phyloP scores from a whole-genome alignment of 192 early-diverging fungal species.

The Coemansia pectinata region DNA sequence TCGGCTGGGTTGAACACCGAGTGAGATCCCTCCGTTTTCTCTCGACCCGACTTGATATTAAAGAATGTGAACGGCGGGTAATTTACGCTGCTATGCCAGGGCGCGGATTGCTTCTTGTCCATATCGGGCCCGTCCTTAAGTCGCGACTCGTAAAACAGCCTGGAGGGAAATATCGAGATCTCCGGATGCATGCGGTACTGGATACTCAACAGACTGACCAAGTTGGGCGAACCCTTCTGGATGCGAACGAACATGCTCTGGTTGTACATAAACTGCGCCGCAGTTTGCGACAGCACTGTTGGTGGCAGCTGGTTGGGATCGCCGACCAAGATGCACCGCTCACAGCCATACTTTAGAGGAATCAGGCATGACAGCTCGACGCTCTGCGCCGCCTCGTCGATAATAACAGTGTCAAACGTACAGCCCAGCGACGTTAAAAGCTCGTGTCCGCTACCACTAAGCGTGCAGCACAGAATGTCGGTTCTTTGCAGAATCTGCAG shows the following conservation, averaged over 20 bases:
- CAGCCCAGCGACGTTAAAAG: constrained; percentile 64
- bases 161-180: constrained; percentile 80
- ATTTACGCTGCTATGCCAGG: constrained; percentile 65
- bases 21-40: constrained; percentile 62
- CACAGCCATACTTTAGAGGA: constrained; percentile 79
- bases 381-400: constrained; percentile 96
- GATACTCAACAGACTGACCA: constrained; percentile 81
- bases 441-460: constrained; percentile 87
- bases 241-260: constrained; percentile 88
- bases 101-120: constrained; percentile 59
- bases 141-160: constrained; percentile 74
- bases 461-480: constrained; percentile 83
- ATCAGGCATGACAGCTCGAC: constrained; percentile 87
- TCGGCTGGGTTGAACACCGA: constrained; percentile 84
- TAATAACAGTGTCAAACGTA: constrained; percentile 83
- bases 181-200: constrained; percentile 98
- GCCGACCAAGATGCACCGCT: constrained; percentile 86
- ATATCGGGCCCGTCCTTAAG: constrained; percentile 78
- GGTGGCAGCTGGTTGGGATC: constrained; percentile 95
- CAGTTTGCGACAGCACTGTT: constrained; percentile 77
- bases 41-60: constrained; percentile 67
- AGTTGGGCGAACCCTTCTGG: constrained; percentile 63
- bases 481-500: constrained; percentile 71
- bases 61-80: constrained; percentile 82
- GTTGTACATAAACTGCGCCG: constrained; percentile 73